Conservation (phyloP, 2,329 filamentous ascomycete species). For the Pseudopithomyces chartarum region DNA sequence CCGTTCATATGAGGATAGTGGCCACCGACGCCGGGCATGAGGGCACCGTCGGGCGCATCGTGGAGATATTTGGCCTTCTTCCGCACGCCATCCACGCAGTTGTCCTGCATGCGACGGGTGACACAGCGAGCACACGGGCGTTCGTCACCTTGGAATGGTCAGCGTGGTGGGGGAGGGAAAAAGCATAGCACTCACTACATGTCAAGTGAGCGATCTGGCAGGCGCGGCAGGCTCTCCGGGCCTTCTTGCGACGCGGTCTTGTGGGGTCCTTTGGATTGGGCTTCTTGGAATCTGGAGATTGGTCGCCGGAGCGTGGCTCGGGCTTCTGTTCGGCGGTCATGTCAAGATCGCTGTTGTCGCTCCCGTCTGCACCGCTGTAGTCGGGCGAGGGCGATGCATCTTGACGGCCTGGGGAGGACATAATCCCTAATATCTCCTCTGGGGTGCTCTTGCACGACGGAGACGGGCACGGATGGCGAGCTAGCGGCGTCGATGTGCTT, state of each 20-base stretch:
- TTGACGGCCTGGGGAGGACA: slow-evolving; percentile 54
- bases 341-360: slow-evolving; percentile 42
- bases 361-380: slow-evolving; percentile 48
- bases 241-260: slow-evolving; percentile 92
- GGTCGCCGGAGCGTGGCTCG: slow-evolving; percentile 45
- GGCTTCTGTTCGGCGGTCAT: slow-evolving; percentile 52
- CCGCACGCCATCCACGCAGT: slow-evolving; percentile 92
- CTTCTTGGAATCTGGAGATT: slow-evolving; percentile 38
- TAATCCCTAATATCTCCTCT: slow-evolving; percentile 47
- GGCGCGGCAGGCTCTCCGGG: slow-evolving; percentile 90
- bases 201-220: slow-evolving; percentile 97
- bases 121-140: slow-evolving; percentile 92
- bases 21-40: slow-evolving; percentile 81
- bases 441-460: slow-evolving; percentile 26
- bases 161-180: background rate
- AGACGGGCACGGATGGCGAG: slow-evolving; percentile 9
- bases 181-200: slow-evolving; percentile 75
- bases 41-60: slow-evolving; percentile 86
- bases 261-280: slow-evolving; percentile 81
- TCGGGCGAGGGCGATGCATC: slow-evolving; percentile 55
- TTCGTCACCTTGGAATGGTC: slow-evolving; percentile 72
- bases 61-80: slow-evolving; percentile 99
- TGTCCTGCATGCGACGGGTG: slow-evolving; percentile 87
- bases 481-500: background rate
- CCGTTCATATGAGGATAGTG: slow-evolving; percentile 64